Percentiles rank a stretch among this genome's conserved stretches.
These are phyloP conservation scores for Cyberlindnera americana DNA, from an alignment of 805 yeast genomes.

Conservation along the genomic window DNA sequence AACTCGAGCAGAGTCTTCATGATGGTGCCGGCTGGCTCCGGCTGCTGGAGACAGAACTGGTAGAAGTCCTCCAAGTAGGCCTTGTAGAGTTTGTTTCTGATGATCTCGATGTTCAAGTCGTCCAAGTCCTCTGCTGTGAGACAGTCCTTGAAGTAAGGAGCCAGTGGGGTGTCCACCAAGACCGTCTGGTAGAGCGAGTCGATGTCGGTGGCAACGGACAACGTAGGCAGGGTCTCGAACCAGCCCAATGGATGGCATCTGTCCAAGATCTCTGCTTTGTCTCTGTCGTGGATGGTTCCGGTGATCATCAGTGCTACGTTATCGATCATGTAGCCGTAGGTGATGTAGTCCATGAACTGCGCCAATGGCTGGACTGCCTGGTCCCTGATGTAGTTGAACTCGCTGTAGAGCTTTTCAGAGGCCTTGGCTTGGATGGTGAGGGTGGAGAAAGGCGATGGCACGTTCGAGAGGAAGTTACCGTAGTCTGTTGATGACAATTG, in stretches of 20 bases:
- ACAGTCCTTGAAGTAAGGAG: constrained; percentile 92
- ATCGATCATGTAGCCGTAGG: constrained; percentile 98
- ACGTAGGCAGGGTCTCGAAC: constrained; percentile 96
- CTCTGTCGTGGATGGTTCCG: constrained; percentile 94
- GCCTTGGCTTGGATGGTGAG: constrained; percentile 81
- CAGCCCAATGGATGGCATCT: constrained; percentile 97
- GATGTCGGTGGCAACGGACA: constrained; percentile 91
- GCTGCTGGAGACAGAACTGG: constrained; percentile 54
- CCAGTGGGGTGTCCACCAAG: constrained; percentile 93
- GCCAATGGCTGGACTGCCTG: constrained; percentile 81
- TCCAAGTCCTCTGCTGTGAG: constrained; percentile 84
- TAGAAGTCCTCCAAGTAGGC: constrained; percentile 90
- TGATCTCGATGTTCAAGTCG: constrained; percentile 92
- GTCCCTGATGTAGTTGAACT: constrained; percentile 79
- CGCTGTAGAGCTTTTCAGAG: constrained; percentile 67
- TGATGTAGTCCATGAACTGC: constrained; percentile 85
- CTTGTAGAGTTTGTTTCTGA: constrained; percentile 86
- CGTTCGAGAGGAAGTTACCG: constrained; percentile 82
- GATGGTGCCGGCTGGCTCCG: constrained; percentile 79
- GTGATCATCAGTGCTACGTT: constrained; percentile 94
- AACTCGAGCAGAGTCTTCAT: constrained; percentile 77
- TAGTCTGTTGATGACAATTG: constrained; percentile 96
- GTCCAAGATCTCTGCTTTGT: constrained; percentile 78
- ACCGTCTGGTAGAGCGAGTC: constrained; percentile 92
- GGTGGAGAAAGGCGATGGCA: constrained; percentile 80